Conservation (phyloP, 345 rosid genomes). For the Pelargonium nanum region DNA sequence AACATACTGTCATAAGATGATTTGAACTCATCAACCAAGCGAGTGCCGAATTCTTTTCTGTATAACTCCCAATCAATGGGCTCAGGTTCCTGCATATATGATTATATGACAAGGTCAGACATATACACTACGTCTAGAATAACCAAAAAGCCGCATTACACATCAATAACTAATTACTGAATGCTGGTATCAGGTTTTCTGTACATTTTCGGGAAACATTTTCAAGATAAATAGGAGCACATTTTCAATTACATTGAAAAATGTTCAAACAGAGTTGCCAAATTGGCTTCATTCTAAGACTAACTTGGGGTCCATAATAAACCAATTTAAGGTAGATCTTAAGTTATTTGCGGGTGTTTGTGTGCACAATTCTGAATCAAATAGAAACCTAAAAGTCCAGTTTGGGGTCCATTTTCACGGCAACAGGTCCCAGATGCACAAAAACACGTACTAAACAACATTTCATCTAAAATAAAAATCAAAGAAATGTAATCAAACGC, state of each 20-base stretch:
- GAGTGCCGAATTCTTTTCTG: constrained; percentile 80
- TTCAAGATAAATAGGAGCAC: neutral
- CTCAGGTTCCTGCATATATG: constrained; percentile 67
- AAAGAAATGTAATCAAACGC: neutral
- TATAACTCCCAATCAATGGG: constrained; percentile 91
- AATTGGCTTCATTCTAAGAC: neutral
- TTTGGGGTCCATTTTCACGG: neutral
- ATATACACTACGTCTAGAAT: too few relatives aligned
- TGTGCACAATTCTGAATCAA: neutral
- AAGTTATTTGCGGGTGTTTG: neutral
- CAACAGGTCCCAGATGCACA: too few relatives aligned
- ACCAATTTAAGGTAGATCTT: neutral
- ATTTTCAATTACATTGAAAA: neutral
- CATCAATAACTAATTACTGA: too few relatives aligned
- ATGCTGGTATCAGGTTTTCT: too few relatives aligned
- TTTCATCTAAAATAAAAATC: too few relatives aligned
- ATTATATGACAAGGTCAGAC: neutral
- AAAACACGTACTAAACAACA: neutral
- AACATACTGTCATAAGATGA: constrained; percentile 80
- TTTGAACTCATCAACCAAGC: constrained; percentile 93
- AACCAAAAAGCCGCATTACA: too few relatives aligned
- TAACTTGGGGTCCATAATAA: neutral
- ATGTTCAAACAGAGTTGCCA: neutral
- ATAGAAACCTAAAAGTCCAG: neutral
- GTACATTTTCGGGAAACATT: too few relatives aligned